Percentiles rank a stretch among this genome's conserved stretches.
These are phyloP conservation scores for Apiospora phragmitis DNA, from an alignment of 2,329 filamentous ascomycete genomes.

Conservation along the genomic window DNA sequence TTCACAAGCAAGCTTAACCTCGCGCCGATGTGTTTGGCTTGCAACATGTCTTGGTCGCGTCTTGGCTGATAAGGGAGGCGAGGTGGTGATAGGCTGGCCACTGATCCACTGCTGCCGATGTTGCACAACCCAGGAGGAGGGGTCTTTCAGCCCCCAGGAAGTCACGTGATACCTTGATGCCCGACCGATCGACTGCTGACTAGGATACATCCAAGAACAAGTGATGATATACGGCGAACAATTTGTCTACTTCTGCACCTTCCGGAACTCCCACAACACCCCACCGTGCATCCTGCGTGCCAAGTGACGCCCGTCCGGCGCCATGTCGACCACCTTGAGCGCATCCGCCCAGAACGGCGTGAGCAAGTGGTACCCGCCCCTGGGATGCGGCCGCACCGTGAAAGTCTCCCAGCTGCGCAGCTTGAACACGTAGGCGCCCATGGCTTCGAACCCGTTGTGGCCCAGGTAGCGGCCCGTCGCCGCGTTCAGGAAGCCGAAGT, in stretches of 20 bases:
- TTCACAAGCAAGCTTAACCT: neutral
- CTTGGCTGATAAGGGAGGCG: neutral
- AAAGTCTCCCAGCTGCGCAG: neutral
- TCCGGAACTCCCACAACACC: conserved; percentile 6
- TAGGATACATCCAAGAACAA: neutral
- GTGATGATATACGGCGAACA: no score
- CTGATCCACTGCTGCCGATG: neutral
- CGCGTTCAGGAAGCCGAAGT: neutral
- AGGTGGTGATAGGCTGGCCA: neutral
- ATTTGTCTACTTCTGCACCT: neutral
- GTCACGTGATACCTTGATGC: neutral
- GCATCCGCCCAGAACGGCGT: neutral
- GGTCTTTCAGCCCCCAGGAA: neutral
- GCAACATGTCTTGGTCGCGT: neutral
- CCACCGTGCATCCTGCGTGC: neutral
- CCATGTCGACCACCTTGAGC: neutral
- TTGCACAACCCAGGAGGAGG: neutral
- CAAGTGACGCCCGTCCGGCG: neutral
- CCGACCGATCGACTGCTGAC: no score
- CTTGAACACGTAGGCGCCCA: neutral
- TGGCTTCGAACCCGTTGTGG: neutral
- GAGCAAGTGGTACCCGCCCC: neutral
- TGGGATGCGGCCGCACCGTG: neutral
- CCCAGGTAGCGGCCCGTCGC: neutral
- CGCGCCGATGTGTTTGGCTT: neutral